phyloP scores from a whole-genome alignment of 768 basidiomycete species.

The Rhodotorula babjevae region DNA sequence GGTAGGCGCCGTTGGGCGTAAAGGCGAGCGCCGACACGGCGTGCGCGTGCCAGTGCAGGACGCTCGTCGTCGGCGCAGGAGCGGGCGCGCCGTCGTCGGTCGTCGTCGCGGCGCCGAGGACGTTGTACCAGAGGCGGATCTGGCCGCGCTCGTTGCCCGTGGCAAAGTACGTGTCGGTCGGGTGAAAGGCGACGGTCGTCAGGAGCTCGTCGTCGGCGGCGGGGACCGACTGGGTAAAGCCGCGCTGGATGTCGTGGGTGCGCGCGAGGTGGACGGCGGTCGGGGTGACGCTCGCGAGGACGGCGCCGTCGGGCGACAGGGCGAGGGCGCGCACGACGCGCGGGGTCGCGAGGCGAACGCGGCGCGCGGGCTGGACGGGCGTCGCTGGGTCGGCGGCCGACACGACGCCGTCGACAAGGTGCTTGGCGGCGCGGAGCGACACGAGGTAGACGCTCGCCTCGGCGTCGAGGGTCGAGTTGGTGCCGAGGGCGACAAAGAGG shows the following conservation, averaged over 20 bases:
- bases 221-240: slow-evolving; percentile 57
- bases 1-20: slow-evolving; percentile 82
- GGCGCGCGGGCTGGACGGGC: slow-evolving; percentile 24
- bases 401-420: not conserved
- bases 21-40: slow-evolving; percentile 80
- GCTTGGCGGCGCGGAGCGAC: slow-evolving; percentile 14
- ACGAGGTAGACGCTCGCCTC: slow-evolving; percentile 31
- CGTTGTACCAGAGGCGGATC: slow-evolving; percentile 88
- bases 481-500: slow-evolving; percentile 60
- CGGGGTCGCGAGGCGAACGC: slow-evolving; percentile 38
- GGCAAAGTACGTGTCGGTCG: slow-evolving; percentile 85
- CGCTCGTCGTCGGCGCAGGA: slow-evolving; percentile 67
- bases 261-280: slow-evolving; percentile 66
- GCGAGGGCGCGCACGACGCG: slow-evolving; percentile 54
- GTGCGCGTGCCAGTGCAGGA: slow-evolving; percentile 95
- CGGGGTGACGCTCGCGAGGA: slow-evolving; percentile 69
- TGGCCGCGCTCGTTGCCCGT: slow-evolving; percentile 83
- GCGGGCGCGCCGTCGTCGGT: not conserved
- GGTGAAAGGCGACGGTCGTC: slow-evolving; percentile 82
- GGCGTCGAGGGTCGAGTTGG: not conserved
- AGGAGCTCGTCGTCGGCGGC: slow-evolving; percentile 68
- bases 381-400: not conserved
- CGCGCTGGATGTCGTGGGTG: slow-evolving; percentile 54
- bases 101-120: slow-evolving; percentile 49
- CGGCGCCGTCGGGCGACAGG: slow-evolving; percentile 69